Evolutionary conservation across 164 flowering plant species (phyloP).

Genomic region (Cinnamomum chago): DNA sequence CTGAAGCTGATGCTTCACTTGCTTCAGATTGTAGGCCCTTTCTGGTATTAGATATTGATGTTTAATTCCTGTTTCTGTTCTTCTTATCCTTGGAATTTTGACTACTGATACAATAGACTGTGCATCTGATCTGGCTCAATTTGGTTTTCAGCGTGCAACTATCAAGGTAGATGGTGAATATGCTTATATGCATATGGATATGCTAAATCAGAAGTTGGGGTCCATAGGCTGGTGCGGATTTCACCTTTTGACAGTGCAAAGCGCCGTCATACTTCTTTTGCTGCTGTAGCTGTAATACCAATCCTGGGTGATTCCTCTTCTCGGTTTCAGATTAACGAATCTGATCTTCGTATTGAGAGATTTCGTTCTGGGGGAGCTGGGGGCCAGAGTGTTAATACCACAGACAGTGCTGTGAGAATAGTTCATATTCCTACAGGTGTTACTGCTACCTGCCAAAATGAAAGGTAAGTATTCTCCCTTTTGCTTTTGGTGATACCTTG

Average conservation of each 20-base stretch:
- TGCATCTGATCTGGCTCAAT: too few species aligned
- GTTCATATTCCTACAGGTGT: slow-evolving; percentile 90
- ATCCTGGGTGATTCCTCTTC: slow-evolving; percentile 65
- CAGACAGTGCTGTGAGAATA: slow-evolving; percentile 94
- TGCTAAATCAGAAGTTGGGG: slow-evolving; percentile 97
- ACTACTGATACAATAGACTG: too few species aligned
- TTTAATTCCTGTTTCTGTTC: not conserved
- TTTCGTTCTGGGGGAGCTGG: slow-evolving; percentile 94
- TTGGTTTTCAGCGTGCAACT: slow-evolving; percentile 72
- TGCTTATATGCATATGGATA: slow-evolving; percentile 98
- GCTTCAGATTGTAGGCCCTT: not conserved
- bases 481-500: not conserved
- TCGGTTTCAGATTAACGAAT: slow-evolving; percentile 76
- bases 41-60: not conserved
- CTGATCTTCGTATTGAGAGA: slow-evolving; percentile 85
- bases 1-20: not conserved
- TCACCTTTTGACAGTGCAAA: slow-evolving; percentile 93
- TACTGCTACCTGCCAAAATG: slow-evolving; percentile 86
- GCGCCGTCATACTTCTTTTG: slow-evolving; percentile 97
- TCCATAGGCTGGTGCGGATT: slow-evolving; percentile 90
- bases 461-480: slow-evolving; percentile 46
- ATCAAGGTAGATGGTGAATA: slow-evolving; percentile 91
- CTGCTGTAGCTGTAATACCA: slow-evolving; percentile 96
- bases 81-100: too few species aligned
- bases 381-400: slow-evolving; percentile 89